phyloP scores from a whole-genome alignment of 2,329 filamentous ascomycete genomes.

The Fusarium austroafricanum region DNA sequence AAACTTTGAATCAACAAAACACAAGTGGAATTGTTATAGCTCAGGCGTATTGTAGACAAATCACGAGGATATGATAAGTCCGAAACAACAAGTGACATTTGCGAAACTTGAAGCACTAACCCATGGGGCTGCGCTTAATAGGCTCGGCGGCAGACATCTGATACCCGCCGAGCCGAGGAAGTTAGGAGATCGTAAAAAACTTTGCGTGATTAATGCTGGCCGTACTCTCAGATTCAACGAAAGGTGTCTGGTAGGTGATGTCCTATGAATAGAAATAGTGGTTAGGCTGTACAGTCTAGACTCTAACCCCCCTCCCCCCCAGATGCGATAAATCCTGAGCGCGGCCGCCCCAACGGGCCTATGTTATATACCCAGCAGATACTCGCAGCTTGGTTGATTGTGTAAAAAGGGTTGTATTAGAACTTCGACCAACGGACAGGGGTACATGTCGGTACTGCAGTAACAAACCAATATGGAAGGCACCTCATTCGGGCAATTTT shows the following conservation, averaged over 20 bases:
- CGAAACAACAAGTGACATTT: not conserved
- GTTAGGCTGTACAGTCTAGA: not conserved
- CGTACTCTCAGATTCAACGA: not conserved
- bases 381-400: not conserved
- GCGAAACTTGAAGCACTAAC: no score
- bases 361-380: not conserved
- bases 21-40: not conserved
- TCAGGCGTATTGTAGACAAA: not conserved
- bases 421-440: slow-evolving; percentile 12
- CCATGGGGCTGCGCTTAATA: slow-evolving; percentile 9
- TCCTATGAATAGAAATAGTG: slow-evolving; percentile 4
- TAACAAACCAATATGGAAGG: slow-evolving; percentile 34
- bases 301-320: not conserved
- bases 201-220: not conserved
- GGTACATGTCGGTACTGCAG: slow-evolving; percentile 12
- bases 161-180: slow-evolving; percentile 14
- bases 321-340: not conserved
- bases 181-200: not conserved
- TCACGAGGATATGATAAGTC: not conserved
- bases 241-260: not conserved
- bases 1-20: not conserved
- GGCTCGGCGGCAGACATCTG: slow-evolving; percentile 7
- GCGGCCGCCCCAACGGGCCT: slow-evolving; percentile 17
- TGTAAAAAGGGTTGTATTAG: not conserved
- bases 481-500: slow-evolving; percentile 18